Percentiles rank a stretch among this genome's conserved stretches.
Conservation (phyloP, 2,329 filamentous ascomycete genomes). For the Fusarium stilboides region DNA sequence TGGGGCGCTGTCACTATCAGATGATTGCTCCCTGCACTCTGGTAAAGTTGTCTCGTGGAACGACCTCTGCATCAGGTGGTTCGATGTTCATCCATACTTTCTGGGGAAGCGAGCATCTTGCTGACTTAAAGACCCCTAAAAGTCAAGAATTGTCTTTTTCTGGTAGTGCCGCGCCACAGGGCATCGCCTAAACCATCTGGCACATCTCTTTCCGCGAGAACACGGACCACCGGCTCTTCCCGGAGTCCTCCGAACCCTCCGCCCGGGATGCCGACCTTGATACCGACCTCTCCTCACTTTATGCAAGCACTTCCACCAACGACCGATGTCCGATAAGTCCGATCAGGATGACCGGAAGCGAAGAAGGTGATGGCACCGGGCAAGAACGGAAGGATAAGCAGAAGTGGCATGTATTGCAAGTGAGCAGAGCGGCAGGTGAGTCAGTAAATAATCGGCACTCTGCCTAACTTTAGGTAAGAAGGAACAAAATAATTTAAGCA, state of each 20-base stretch:
- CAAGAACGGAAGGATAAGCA: conserved; percentile 28
- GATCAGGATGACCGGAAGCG: conserved; percentile 26
- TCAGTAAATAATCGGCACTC: too few relatives aligned
- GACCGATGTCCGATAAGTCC: conserved; percentile 17
- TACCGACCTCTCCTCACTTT: conserved; percentile 27
- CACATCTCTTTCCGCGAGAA: conserved; percentile 31
- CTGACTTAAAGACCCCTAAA: conserved; percentile 30
- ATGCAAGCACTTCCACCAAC: conserved; percentile 42
- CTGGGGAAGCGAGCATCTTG: conserved; percentile 42
- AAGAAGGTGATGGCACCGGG: conserved; percentile 25
- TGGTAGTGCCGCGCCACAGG: conserved; percentile 32
- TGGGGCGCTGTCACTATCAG: conserved; percentile 43
- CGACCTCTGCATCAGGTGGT: conserved; percentile 48
- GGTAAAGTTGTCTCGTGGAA: conserved; percentile 41
- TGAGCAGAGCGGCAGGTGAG: neutral
- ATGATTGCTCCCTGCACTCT: conserved; percentile 40
- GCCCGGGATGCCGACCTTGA: conserved; percentile 23
- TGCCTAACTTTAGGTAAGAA: too few relatives aligned
- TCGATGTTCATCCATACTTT: conserved; percentile 48
- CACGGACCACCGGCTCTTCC: conserved; percentile 48
- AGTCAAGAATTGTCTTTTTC: conserved; percentile 36
- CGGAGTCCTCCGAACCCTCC: conserved; percentile 41
- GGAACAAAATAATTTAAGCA: too few relatives aligned
- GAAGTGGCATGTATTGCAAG: conserved; percentile 20
- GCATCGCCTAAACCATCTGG: conserved; percentile 25